Base-by-base conservation (phyloP, 192 early-diverging fungal genomes). In the Gonapodya prolifera region DNA sequence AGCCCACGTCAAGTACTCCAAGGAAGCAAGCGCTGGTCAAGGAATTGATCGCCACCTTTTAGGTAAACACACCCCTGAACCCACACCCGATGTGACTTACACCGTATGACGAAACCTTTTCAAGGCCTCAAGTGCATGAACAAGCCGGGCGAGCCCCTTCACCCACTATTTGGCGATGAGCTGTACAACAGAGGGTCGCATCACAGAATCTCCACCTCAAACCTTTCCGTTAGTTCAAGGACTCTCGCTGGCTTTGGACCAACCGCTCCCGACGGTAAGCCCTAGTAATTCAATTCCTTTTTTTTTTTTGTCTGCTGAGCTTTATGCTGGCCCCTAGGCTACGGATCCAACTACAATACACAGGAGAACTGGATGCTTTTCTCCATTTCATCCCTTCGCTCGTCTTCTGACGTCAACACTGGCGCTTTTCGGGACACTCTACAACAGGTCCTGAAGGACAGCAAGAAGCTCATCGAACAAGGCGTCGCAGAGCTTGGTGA, bases 41-140 rank as follows among this genome's bases (percentile, higher is more conserved):
- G 97, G 97, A 77, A 92, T 96, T 31, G 97, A 99, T 81, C 89
- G 97, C n/a, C 95, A 96, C 82, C 81, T 96, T 79, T 87, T 99
- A 29, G 71, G 45, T 61, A n/a, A n/a, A n/a, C n/a, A n/a, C n/a
- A n/a, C n/a, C n/a, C n/a, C n/a, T n/a, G n/a, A n/a, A n/a, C n/a
- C n/a, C n/a, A n/a, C n/a, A n/a, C n/a, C n/a, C n/a, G n/a, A n/a
- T n/a, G 8, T 61, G 45, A 8, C 23, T 61, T 61, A 23, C 45
- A 61, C 45, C 45, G n/a, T n/a, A n/a, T n/a, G n/a, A n/a, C n/a
- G n/a, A n/a, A n/a, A n/a, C n/a, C n/a, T n/a, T n/a, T n/a, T n/a
- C n/a, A 16, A 61, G 45, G 28, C 8, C 71, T 73, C 71, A 73
- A 73, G 71, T 16, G 8, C 8, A 73, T 73, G 71, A 18, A 30